Evolutionary conservation across 179 eudicot genomes (phyloP), one percentile per base, ranked within the genome.

Genomic region (Nepenthes alata): DNA sequence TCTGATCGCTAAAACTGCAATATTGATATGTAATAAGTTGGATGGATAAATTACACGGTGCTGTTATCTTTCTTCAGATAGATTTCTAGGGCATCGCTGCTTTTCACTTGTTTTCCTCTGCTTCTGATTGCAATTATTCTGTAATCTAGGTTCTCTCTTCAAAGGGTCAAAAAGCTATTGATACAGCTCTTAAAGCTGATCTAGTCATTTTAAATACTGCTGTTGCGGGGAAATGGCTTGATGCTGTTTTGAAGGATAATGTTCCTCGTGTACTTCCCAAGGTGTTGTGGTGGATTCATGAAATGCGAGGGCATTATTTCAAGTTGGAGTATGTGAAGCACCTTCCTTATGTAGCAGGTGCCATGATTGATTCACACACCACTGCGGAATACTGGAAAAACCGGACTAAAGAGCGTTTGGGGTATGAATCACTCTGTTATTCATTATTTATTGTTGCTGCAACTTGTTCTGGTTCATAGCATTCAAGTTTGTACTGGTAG

Each of bases 201-300:
- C 66, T 91, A 74, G 89, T 91, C 37, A 80, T 88, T 70, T 64
- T 91, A 70, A 91, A 91, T 72, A 91, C 97, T 73, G 97, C 97
- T 68, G 97, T 91, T 60, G 87, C 97, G 74, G 97, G 97, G 66
- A 91, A 86, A 80, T 91, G 97, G 97, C 66, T 91, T 66, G 91
- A 85, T 77, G 84, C 87, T 47, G 96, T 88, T 57, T 78, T 91
- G 14, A 86, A 91, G 75, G 94, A 86, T 66, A 72, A 84, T 70
- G 89, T 88, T 35, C 79, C 83, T 70, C 95, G 69, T 58, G 95
- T 91, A 38, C 96, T 88, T 60, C 96, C 97, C 62, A 91, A 91
- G 85, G 78, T 88, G 55, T 78, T 91, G 71, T 91, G 97, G 97
- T 91, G 97, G 97, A 91, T 91, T 62, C 97, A 91, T 79, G 97